phyloP scores from a whole-genome alignment of 2,329 filamentous ascomycete genomes.

The Alternaria hordeiaustralica region DNA sequence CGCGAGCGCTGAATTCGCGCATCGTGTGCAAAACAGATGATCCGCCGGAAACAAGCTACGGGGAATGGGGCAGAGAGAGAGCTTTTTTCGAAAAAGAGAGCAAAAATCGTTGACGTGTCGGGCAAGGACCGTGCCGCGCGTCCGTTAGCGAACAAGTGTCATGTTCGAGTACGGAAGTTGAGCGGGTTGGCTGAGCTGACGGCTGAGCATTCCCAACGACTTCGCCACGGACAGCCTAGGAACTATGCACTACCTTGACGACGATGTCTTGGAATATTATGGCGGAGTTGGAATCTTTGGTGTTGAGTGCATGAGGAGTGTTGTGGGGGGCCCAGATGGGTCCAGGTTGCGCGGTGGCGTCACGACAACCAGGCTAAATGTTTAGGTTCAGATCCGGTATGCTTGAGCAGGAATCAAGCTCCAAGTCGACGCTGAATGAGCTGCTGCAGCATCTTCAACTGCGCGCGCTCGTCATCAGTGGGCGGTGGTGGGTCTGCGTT shows the following conservation, averaged over 20 bases:
- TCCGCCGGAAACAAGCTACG: neutral
- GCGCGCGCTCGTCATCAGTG: slow-evolving; percentile 33
- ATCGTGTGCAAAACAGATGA: slow-evolving; percentile 6
- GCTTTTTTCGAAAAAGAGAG: slow-evolving; percentile 2
- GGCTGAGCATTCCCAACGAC: slow-evolving; percentile 1
- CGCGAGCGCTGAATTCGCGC: slow-evolving; percentile 4
- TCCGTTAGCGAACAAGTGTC: slow-evolving; percentile 22
- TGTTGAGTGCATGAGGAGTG: slow-evolving; percentile 15
- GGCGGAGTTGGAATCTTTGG: slow-evolving; percentile 2
- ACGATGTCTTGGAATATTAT: neutral
- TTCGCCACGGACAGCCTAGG: slow-evolving; percentile 8
- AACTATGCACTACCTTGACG: neutral
- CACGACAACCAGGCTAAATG: slow-evolving; percentile 23
- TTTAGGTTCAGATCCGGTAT: slow-evolving; percentile 19
- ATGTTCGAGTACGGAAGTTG: slow-evolving; percentile 16
- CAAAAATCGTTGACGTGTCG: slow-evolving; percentile 7
- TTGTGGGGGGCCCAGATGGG: slow-evolving; percentile 25
- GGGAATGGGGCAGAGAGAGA: neutral
- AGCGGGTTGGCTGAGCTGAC: slow-evolving; percentile 9
- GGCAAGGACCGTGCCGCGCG: slow-evolving; percentile 19
- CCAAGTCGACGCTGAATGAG: slow-evolving; percentile 42
- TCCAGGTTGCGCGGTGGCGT: slow-evolving; percentile 25
- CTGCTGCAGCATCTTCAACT: slow-evolving; percentile 40
- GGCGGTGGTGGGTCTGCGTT: slow-evolving; percentile 34
- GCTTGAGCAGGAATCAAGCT: slow-evolving; percentile 26